These are phyloP conservation scores for Ichthyophthirius multifiliis DNA, from an alignment of 169 alveolate genomes.

Conservation along the genomic window DNA sequence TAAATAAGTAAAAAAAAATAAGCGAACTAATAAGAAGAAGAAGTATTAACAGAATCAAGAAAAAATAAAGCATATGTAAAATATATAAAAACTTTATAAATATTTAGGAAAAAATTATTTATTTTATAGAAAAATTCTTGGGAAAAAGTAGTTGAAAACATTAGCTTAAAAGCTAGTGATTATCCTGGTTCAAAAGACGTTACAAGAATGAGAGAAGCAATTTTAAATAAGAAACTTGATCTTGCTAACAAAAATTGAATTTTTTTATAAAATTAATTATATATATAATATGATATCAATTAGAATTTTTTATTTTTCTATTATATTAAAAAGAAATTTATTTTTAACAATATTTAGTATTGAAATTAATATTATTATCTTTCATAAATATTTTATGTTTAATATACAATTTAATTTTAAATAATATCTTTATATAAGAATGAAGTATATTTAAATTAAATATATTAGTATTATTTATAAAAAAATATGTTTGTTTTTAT, in stretches of 20 bases:
- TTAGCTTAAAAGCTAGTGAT: slow-evolving; percentile 9
- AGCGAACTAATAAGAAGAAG: slow-evolving; percentile 2
- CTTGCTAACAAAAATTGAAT: not conserved
- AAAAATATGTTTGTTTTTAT: too few species aligned
- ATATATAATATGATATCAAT: too few species aligned
- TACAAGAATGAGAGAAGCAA: not conserved
- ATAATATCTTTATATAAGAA: too few species aligned
- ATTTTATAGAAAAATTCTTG: slow-evolving; percentile 3
- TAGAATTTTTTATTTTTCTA: too few species aligned
- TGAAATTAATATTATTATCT: too few species aligned
- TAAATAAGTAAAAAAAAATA: not conserved
- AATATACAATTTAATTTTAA: too few species aligned
- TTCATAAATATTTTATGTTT: too few species aligned
- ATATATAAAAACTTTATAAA: not conserved
- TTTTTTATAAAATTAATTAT: too few species aligned
- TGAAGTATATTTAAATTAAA: too few species aligned
- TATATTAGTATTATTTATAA: too few species aligned
- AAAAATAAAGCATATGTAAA: not conserved
- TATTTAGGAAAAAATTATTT: not conserved
- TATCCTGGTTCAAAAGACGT: slow-evolving; percentile 9
- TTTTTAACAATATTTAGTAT: too few species aligned
- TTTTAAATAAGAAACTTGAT: not conserved
- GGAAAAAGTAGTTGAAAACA: not conserved
- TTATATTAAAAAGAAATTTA: too few species aligned
- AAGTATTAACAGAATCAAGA: not conserved